phyloP scores from a whole-genome alignment of 345 rosid species.

The Pugionium dolabratum region DNA sequence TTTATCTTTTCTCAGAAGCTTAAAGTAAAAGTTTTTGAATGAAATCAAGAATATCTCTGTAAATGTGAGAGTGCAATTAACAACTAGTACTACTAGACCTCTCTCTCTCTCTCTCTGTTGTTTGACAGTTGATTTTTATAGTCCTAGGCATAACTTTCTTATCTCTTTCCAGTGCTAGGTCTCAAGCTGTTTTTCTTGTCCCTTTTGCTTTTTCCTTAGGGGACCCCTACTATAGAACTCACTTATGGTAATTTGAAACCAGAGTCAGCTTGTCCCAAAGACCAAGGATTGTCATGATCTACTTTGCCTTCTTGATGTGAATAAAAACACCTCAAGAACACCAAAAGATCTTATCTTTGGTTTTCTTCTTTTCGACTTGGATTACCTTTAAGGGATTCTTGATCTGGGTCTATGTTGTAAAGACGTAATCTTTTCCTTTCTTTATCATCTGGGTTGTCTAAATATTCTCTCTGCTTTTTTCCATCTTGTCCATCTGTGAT shows the following conservation, averaged over 20 bases:
- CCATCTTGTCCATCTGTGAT: conserved; percentile 48
- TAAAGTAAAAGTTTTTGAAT: conserved; percentile 24
- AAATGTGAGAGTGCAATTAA: conserved; percentile 30
- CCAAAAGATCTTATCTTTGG: conserved; percentile 10
- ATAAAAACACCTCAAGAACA: background rate
- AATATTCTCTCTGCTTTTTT: conserved; percentile 53
- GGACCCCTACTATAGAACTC: conserved; percentile 33
- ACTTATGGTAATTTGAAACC: conserved; percentile 25
- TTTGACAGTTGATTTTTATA: conserved; percentile 31
- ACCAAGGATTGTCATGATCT: conserved; percentile 42
- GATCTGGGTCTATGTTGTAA: conserved; percentile 46
- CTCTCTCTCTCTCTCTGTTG: conserved; percentile 16
- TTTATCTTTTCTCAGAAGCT: conserved; percentile 7
- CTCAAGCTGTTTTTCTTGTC: conserved; percentile 40
- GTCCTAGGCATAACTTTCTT: conserved; percentile 39
- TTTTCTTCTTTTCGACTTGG: background rate
- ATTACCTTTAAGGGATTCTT: conserved; percentile 16
- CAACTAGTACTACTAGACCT: conserved; percentile 12
- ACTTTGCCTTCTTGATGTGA: conserved; percentile 13
- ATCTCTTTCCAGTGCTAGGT: conserved; percentile 37
- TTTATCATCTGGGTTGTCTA: conserved; percentile 36
- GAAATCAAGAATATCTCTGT: conserved; percentile 35
- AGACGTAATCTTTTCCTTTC: conserved; percentile 47
- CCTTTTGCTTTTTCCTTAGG: conserved; percentile 36
- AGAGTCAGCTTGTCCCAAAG: conserved; percentile 37